Evolutionary conservation across 1,284 basidiomycete species (phyloP), one percentile per base, ranked within the genome.

Genomic region (Trichosporon sp.): DNA sequence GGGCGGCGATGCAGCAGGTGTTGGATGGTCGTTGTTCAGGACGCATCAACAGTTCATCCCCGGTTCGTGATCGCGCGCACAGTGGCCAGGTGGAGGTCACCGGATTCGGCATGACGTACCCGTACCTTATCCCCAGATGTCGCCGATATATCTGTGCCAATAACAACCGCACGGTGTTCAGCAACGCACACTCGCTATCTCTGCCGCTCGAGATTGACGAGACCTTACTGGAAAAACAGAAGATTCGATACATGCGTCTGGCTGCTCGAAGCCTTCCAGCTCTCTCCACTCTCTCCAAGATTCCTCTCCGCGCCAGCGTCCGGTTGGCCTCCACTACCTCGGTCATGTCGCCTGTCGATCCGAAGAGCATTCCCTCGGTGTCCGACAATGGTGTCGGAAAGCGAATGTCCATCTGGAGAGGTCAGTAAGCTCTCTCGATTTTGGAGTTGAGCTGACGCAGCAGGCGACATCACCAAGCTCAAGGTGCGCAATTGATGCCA

Each of bases 391-490:
- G 65, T 34, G 33, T 29, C 7, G 44, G 37, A 58, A 62, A 64
- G 34, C 66, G 75, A 11, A 60, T 79, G 11, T 68, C 66, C 32
- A 73, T 79, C 34, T 77, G 76, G 76, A 58, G 70, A 34, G 75
- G 77, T 75, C 65, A 61, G 69, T 64, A 11, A 13, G 13, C 13
- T 19, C 11, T 2, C 14, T 21, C 33, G 16, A 16, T 13, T 11
- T 21, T 36, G 34, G 8, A 33, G 9, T 2, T 31, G 5, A 19
- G 54, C 65, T 61, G 59, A 63, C 65, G 3, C 7, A 3, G n/a
- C 36, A 77, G 78, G 77, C 16, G 76, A 80, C 59, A 79, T 80
- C 25, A 78, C 77, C 3, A 70, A 72, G 58, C 74, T 80, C 60
- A 69, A 77, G 62, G 78, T 78, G 19, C 11, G 65, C 56, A 2